phyloP scores from a whole-genome alignment of 2,329 filamentous ascomycete species.

The Fusarium brachygibbosum region DNA sequence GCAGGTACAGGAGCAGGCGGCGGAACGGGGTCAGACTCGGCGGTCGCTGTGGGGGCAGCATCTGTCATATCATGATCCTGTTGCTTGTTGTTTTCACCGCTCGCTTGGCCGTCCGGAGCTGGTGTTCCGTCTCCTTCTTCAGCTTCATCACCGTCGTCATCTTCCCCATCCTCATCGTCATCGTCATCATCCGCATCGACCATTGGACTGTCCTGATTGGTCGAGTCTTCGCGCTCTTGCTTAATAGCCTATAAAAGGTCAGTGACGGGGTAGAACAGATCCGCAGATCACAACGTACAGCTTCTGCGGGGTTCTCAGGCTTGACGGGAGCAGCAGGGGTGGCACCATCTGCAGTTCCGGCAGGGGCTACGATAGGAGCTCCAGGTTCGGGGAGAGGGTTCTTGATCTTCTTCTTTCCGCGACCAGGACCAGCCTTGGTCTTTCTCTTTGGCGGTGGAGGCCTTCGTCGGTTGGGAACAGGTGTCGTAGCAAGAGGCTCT shows the following conservation, averaged over 20 bases:
- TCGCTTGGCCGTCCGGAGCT: constrained; percentile 47
- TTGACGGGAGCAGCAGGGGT: constrained; percentile 56
- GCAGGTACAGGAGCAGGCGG: constrained; percentile 16
- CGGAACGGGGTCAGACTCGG: constrained; percentile 34
- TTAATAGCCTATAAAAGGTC: constrained; percentile 55
- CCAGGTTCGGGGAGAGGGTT: constrained; percentile 56
- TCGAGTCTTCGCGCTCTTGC: constrained; percentile 60
- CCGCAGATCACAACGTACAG: constrained; percentile 28
- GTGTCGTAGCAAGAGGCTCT: constrained; percentile 63
- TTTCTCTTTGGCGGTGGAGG: constrained; percentile 86
- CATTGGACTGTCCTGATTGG: constrained; percentile 66
- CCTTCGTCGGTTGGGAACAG: constrained; percentile 67
- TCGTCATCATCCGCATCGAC: constrained; percentile 64
- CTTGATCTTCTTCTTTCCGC: constrained; percentile 85
- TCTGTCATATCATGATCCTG: constrained; percentile 58
- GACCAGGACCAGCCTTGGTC: constrained; percentile 78
- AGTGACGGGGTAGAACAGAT: constrained; percentile 17
- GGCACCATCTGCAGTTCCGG: constrained; percentile 54
- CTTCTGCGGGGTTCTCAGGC: constrained; percentile 56
- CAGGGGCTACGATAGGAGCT: constrained; percentile 53
- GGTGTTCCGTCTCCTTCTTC: constrained; percentile 60
- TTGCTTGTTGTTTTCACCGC: constrained; percentile 50
- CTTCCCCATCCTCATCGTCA: constrained; percentile 63
- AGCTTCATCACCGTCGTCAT: constrained; percentile 63
- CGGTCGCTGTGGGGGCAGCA: constrained; percentile 47